Evolutionary conservation across 176 grass and related monocot genomes (phyloP), one percentile per base, ranked within the genome.

Genomic region (Eragrostis curvula): DNA sequence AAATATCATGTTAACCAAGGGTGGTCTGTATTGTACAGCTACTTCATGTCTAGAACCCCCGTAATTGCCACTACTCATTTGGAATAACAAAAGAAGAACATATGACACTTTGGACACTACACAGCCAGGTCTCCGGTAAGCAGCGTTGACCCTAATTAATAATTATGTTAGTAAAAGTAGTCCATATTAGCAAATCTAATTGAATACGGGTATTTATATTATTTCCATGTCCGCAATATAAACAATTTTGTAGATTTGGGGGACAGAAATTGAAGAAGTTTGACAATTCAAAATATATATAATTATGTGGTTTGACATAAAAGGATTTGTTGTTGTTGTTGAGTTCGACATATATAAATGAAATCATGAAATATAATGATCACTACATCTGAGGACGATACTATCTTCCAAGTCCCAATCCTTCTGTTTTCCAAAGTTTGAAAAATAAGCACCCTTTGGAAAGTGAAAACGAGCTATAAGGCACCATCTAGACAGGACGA

Each of bases 1-100:
- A 75, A 56, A 75, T 18, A 53, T 81, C 51, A 68, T 44, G 21
- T 75, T 69, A 70, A 85, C 32, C 25, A 46, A 45, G 20, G 7
- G 36, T 69, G 62, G 40, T 76, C 65, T 45, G 80, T 42, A 49
- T 59, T 76, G 56, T 71, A 39, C 30, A 74, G 24, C 20, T 40
- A 71, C 24, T 21, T 13, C 17, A 58, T 3, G 9, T 67, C 58
- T 57, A 32, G 51, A 73, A 79, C 36, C 68, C 16, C 24, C 40
- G 48, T 15, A 46, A n/a, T 36, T 52, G 42, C 52, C 12, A 29
- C 27, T 14, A 28, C 58, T 39, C 13, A 40, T 25, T 64, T 21
- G 52, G 49, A 84, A 15, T 47, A 85, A 51, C 17, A 78, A 78
- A 30, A 64, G 32, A n/a, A 40, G 49, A 71, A 11, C 45, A 50